phyloP scores from a whole-genome alignment of 768 basidiomycete genomes.

The Coprinellus micaceus region DNA sequence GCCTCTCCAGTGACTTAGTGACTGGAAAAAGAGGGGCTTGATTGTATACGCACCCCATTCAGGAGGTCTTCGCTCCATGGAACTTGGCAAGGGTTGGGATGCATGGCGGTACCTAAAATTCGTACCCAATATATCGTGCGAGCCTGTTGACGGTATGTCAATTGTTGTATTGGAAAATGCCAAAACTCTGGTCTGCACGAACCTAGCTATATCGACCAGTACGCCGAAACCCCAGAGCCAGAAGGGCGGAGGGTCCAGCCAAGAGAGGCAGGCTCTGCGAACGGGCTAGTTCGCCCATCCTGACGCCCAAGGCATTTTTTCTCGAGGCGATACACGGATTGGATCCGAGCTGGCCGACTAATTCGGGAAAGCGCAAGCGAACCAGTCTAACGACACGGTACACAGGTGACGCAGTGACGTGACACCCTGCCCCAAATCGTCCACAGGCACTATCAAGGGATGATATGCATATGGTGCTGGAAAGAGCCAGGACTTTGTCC shows the following conservation, averaged over 20 bases:
- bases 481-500: neutral
- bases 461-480: slow-evolving; percentile 2
- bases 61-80: neutral
- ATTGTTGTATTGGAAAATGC: neutral
- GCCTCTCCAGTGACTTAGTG: neutral
- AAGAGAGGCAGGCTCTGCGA: too few species aligned
- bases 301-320: neutral
- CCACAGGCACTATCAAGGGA: slow-evolving; percentile 3
- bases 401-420: neutral
- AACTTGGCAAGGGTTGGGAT: too few species aligned
- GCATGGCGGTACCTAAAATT: neutral
- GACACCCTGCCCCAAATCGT: neutral
- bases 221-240: neutral
- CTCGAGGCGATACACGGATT: neutral
- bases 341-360: slow-evolving; percentile 4
- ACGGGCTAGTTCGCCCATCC: too few species aligned
- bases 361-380: slow-evolving; percentile 3
- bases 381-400: neutral
- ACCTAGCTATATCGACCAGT: neutral
- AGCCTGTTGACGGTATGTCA: neutral
- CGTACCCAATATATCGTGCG: neutral
- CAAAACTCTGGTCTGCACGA: neutral
- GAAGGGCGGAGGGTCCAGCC: too few species aligned
- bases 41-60: neutral
- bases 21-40: neutral